These are phyloP conservation scores for Blastobotrys attinorum DNA, from an alignment of 805 yeast genomes.

Conservation along the genomic window DNA sequence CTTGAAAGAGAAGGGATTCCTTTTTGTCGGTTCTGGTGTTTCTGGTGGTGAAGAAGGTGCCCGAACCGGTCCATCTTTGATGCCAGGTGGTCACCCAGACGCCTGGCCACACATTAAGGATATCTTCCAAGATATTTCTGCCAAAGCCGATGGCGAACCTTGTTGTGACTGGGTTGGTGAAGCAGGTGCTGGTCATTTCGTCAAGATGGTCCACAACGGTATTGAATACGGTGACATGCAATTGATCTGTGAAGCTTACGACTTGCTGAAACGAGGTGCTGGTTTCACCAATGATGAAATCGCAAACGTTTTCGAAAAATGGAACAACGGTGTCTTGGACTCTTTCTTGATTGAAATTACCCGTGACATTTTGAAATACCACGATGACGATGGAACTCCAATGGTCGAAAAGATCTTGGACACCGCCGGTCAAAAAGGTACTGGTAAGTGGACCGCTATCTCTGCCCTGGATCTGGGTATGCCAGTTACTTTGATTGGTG, in stretches of 20 bases:
- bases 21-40: constrained; percentile 97
- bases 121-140: constrained; percentile 92
- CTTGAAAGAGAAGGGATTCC: constrained; percentile 76
- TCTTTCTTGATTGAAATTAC: constrained; percentile 96
- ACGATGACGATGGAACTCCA: constrained; percentile 87
- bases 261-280: constrained; percentile 89
- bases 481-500: constrained; percentile 98
- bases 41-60: constrained; percentile 99
- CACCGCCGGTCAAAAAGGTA: constrained; percentile 98
- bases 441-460: constrained; percentile 99
- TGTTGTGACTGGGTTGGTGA: constrained; percentile 99
- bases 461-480: constrained; percentile 95
- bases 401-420: constrained; percentile 94
- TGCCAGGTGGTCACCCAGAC: constrained; percentile 98
- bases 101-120: constrained; percentile 99
- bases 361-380: constrained; percentile 83
- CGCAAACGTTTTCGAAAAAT: constrained; percentile 80
- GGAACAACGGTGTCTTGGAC: constrained; percentile 98
- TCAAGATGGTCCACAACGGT: constrained; percentile 99
- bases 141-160: constrained; percentile 97
- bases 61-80: constrained; percentile 95
- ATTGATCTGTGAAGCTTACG: constrained; percentile 96
- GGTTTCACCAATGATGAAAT: constrained; percentile 86
- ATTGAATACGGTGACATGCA: constrained; percentile 99
- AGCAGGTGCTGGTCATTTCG: constrained; percentile 98